Evolutionary conservation across 352 stramenopile species (phyloP), one percentile per base, ranked within the genome.

Genomic region (Pythium vanterpoolii): DNA sequence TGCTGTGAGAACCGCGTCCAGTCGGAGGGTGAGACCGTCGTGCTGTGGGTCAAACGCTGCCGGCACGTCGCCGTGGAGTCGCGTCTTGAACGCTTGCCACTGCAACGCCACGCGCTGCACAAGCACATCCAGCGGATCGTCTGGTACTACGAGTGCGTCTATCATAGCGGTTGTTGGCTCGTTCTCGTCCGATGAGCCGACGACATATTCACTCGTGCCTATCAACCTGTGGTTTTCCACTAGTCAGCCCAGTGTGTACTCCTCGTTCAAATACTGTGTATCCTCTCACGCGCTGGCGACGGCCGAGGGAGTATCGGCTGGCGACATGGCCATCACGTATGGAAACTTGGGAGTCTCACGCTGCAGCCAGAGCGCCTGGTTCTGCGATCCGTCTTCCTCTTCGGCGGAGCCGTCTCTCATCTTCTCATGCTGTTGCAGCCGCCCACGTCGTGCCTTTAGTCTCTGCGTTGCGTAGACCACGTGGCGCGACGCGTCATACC

Each of bases 261-360:
- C 14, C 39, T 13, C 8, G 26, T 10, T 38, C 24, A 1, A n/a
- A 8, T 2, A 34, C 13, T 3, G 14, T 23, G 43, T 2, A 45
- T 14, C 27, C 23, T 66, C 63, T 31, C 36, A 70, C 63, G 50
- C 33, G 21, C 57, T 36, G 11, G 50, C 16, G 11, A 62, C 56
- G 5, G 10, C 19, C 0, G 28, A 52, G 1, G 69, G 76, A 24
- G 85, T 74, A 54, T 93, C 83, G 9, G 76, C 83, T 7, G 73
- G 36, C 0, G 83, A 87, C 11, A 83, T 64, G 10, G 73, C 76
- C 30, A 93, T 34, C 39, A 90, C 47, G 46, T 87, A 90, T 18
- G 83, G 83, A 28, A 93, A 88, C 56, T 78, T 79, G 14, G 83
- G 77, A 28, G 56, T 55, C 45, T 83, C 71, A 48, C 60, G 65